phyloP scores from a whole-genome alignment of 768 basidiomycete species.

The Pleurotus tuber-regium region DNA sequence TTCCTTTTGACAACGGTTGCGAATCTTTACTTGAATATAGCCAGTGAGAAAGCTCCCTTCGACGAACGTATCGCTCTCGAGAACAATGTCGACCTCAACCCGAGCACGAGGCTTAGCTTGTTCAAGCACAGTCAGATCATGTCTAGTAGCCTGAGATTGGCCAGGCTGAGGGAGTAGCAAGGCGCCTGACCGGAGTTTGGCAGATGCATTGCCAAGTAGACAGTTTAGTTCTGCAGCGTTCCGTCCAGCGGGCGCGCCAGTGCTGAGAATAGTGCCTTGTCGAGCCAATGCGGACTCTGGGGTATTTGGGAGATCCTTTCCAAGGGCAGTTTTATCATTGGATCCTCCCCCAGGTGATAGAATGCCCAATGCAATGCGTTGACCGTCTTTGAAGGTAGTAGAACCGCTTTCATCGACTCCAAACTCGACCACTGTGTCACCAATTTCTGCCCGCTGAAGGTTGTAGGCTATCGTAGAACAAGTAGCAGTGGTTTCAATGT shows the following conservation, averaged over 20 bases:
- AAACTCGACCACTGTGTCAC: constrained; percentile 45
- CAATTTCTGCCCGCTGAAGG: constrained; percentile 35
- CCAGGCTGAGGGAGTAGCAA: constrained; percentile 35
- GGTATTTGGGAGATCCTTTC: neutral
- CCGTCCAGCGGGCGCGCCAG: constrained; percentile 44
- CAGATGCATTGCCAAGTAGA: constrained; percentile 60
- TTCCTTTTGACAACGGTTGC: constrained; percentile 52
- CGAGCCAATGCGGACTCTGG: constrained; percentile 29
- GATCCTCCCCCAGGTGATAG: constrained; percentile 26
- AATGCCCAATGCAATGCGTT: constrained; percentile 31
- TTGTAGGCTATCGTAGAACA: too few species aligned
- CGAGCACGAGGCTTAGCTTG: constrained; percentile 72
- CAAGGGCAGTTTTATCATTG: constrained; percentile 15
- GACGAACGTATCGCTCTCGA: constrained; percentile 72
- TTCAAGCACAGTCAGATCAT: constrained; percentile 49
- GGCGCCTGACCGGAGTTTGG: constrained; percentile 54
- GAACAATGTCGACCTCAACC: constrained; percentile 78
- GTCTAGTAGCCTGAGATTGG: constrained; percentile 13
- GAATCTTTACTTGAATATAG: constrained; percentile 61
- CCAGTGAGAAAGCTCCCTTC: constrained; percentile 79
- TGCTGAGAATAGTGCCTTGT: constrained; percentile 53
- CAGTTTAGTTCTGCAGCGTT: constrained; percentile 57
- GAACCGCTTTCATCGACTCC: constrained; percentile 33
- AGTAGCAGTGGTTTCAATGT: too few species aligned
- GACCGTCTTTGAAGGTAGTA: constrained; percentile 36